Evolutionary conservation across 495 filamentous ascomycete genomes (phyloP).

Genomic region (Parachaetomium inaequale): DNA sequence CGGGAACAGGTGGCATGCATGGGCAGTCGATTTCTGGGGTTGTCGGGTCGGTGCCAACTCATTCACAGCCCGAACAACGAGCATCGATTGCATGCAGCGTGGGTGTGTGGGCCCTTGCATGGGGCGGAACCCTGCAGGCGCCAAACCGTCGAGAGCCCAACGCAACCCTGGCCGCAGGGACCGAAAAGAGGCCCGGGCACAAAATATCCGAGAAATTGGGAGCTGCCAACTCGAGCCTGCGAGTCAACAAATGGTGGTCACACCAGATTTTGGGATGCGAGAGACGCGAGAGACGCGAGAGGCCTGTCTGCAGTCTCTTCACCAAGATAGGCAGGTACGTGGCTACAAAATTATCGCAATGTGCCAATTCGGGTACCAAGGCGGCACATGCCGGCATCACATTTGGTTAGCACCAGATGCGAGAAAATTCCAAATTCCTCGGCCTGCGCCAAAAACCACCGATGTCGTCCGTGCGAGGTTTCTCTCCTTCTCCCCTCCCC

Average conservation of each 20-base stretch:
- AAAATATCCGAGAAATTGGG: neutral
- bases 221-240: neutral
- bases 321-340: neutral
- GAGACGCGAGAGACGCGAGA: too few relatives aligned
- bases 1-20: conserved; percentile 4
- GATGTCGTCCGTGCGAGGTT: neutral
- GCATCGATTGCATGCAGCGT: conserved; percentile 12
- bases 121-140: neutral
- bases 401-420: neutral
- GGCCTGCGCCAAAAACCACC: neutral
- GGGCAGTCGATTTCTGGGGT: neutral
- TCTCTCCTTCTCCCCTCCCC: too few relatives aligned
- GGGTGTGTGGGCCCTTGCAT: conserved; percentile 1
- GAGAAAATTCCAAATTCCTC: neutral
- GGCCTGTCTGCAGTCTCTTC: too few relatives aligned
- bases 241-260: neutral
- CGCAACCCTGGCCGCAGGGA: conserved; percentile 5
- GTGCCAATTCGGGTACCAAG: neutral
- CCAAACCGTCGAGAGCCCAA: neutral
- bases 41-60: conserved; percentile 8
- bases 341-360: neutral
- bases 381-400: neutral
- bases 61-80: neutral
- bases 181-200: neutral
- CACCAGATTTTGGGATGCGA: too few relatives aligned